A percentile compares a stretch with the other conserved stretches of the same genome.
Evolutionary conservation across 768 basidiomycete genomes (phyloP).

Genomic region (Tephrocybe sp.): DNA sequence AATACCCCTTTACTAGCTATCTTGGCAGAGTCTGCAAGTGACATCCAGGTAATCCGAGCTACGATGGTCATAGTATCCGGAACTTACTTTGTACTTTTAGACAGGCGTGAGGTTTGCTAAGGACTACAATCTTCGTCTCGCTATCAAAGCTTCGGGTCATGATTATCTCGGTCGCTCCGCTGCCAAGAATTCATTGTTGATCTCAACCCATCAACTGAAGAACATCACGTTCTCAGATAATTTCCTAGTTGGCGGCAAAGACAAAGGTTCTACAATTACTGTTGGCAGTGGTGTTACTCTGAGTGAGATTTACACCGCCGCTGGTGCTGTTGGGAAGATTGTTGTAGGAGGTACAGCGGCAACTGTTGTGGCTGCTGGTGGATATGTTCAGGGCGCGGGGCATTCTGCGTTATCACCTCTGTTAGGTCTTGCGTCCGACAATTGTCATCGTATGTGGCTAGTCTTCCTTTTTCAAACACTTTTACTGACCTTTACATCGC

Average conservation of each 20-base stretch:
- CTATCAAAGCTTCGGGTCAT: conserved; percentile 31
- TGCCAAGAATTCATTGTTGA: conserved; percentile 26
- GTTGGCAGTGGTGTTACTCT: conserved; percentile 26
- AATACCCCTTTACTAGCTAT: conserved; percentile 28
- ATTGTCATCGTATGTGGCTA: conserved; percentile 14
- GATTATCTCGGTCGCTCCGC: conserved; percentile 34
- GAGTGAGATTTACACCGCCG: conserved; percentile 17
- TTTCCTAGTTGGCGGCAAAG: conserved; percentile 10
- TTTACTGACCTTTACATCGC: background rate
- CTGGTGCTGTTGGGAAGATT: conserved; percentile 20
- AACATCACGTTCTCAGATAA: conserved; percentile 21
- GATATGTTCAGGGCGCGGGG: conserved; percentile 32
- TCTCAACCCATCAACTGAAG: conserved; percentile 28
- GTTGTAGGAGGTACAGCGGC: conserved; percentile 24
- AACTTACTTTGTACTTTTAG: background rate
- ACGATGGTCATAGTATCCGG: conserved; percentile 13
- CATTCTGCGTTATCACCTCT: conserved; percentile 25
- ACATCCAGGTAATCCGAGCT: conserved; percentile 23
- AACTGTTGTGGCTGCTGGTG: conserved; percentile 28
- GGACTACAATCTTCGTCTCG: conserved; percentile 26
- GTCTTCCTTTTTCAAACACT: background rate
- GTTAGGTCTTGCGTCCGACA: conserved; percentile 24
- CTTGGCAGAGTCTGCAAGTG: conserved; percentile 24
- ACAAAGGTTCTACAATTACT: conserved; percentile 25
- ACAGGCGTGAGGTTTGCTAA: conserved; percentile 26